A percentile compares a stretch with the other conserved stretches of the same genome.
phyloP scores from a whole-genome alignment of 2,329 filamentous ascomycete genomes.

The Sporothrix curviconia region DNA sequence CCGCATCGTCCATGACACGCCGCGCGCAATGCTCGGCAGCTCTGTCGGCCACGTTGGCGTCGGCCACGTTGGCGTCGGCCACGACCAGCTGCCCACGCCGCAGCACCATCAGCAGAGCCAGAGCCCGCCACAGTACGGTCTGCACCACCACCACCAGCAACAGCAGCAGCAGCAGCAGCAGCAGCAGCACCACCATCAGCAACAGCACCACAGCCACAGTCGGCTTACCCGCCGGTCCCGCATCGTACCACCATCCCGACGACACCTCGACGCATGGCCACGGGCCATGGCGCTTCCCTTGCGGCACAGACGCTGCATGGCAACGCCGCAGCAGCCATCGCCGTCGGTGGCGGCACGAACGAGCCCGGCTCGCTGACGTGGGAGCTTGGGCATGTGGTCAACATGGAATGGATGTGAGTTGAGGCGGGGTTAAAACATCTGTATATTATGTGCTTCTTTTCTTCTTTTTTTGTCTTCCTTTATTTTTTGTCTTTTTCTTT shows the following conservation, averaged over 20 bases:
- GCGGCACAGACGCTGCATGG: neutral
- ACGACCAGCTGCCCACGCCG: neutral
- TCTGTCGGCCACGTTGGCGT: too few relatives aligned
- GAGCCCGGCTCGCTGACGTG: neutral
- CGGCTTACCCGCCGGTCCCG: conserved; percentile 3
- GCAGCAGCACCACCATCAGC: too few relatives aligned
- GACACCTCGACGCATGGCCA: neutral
- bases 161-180: too few relatives aligned
- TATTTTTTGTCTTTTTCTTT: neutral
- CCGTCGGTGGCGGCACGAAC: neutral
- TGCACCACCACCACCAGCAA: neutral
- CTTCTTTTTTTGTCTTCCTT: neutral
- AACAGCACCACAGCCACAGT: too few relatives aligned
- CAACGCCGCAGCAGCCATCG: neutral
- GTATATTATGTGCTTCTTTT: neutral
- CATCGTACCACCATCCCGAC: neutral
- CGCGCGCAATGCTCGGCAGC: too few relatives aligned
- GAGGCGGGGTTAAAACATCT: neutral
- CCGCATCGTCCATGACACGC: too few relatives aligned
- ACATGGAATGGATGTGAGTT: neutral
- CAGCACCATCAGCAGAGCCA: neutral
- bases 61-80: too few relatives aligned
- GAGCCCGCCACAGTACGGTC: neutral
- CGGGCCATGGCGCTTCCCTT: neutral
- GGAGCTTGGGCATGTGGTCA: conserved; percentile 1